phyloP scores from a whole-genome alignment of 106 monocot species.

The Acorus calamus region DNA sequence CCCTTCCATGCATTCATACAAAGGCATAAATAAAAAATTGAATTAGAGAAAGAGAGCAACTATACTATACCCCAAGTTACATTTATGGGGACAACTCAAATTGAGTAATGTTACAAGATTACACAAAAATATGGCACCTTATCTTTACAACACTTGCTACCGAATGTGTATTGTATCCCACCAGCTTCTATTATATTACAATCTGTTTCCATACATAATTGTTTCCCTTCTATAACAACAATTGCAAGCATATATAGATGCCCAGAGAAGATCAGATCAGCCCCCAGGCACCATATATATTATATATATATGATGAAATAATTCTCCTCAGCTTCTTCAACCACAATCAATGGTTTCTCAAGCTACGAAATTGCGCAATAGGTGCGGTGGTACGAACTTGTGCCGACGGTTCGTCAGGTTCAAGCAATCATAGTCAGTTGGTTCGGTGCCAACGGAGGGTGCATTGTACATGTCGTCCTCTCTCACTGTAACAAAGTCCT shows the following conservation, averaged over 20 bases:
- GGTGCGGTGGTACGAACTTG: constrained; percentile 45
- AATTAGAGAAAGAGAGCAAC: no score
- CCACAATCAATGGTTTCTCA: constrained; percentile 24
- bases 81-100: no score
- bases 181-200: constrained; percentile 19
- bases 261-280: constrained; percentile 3
- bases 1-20: no score
- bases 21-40: no score
- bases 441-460: constrained; percentile 17
- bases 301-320: no score
- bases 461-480: constrained; percentile 39
- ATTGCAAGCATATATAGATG: constrained; percentile 4
- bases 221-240: constrained; percentile 12
- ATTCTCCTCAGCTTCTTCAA: not conserved
- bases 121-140: constrained; percentile 26
- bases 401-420: constrained; percentile 30
- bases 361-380: constrained; percentile 91
- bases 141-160: constrained; percentile 35
- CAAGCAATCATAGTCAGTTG: constrained; percentile 41
- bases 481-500: constrained; percentile 23
- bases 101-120: constrained; percentile 4
- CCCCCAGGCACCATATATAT: no score
- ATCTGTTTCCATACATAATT: constrained; percentile 14
- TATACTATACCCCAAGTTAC: no score
- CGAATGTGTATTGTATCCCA: not conserved